These are phyloP conservation scores for Murraya paniculata DNA, from an alignment of 345 rosid species.

Conservation along the genomic window DNA sequence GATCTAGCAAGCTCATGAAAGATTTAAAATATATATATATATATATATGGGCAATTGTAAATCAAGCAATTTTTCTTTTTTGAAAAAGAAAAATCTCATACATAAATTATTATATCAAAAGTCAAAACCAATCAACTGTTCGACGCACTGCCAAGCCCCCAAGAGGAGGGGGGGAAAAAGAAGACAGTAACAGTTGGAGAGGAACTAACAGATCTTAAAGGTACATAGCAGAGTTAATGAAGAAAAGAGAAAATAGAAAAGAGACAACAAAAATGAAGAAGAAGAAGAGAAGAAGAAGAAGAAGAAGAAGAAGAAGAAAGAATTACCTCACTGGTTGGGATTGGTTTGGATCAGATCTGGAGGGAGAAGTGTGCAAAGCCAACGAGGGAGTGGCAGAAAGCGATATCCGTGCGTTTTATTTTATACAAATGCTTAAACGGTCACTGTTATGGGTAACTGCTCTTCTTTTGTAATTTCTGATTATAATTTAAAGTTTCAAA, in stretches of 20 bases:
- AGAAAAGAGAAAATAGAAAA: background rate
- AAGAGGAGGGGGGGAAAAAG: background rate
- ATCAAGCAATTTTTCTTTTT: background rate
- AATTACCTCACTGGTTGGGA: background rate
- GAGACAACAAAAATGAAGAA: background rate
- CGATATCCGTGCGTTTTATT: background rate
- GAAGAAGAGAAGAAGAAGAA: too few species aligned
- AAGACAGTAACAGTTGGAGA: background rate
- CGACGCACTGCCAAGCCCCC: background rate
- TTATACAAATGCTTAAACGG: background rate
- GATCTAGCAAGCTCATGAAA: background rate
- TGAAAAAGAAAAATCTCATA: too few species aligned
- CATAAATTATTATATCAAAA: background rate
- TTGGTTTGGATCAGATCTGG: slow-evolving; percentile 16
- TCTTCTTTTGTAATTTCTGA: background rate
- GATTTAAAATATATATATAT: background rate
- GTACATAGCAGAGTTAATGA: background rate
- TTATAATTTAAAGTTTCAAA: background rate
- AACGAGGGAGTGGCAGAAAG: background rate
- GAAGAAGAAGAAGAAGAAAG: background rate
- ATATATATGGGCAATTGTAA: background rate
- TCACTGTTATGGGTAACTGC: background rate
- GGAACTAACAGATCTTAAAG: background rate
- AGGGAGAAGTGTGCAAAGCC: background rate
- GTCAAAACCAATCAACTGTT: background rate